Evolutionary conservation across 768 basidiomycete species (phyloP), one percentile per base, ranked within the genome.

Genomic region (Mycena maculata): DNA sequence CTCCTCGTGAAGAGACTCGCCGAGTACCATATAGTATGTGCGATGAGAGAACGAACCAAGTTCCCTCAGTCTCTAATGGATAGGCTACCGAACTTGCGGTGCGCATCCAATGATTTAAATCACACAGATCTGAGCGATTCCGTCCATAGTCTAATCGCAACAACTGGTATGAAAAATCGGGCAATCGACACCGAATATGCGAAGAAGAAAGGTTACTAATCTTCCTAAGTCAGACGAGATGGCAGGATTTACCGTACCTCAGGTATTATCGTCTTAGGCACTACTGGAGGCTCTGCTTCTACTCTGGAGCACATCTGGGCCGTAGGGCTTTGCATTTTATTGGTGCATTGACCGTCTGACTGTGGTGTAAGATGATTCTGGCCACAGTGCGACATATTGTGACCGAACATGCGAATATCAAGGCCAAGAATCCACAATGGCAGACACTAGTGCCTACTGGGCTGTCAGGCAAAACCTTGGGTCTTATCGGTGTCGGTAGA

Each of bases 291-390:
- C 13, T 83, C 85, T 28, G 81, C 84, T 44, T 80, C 86, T 2
- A 90, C 90, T 1, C 70, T 87, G 60, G 89, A 88, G 70, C 88
- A 89, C 67, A 89, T 90, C 45, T 91, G 90, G 90, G 86, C 89
- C 3, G 77, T 87, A 27, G 84, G 57, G 72, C 60, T 45, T 45
- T 36, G 11, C 42, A 16, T 30, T 1, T 22, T 13, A 25, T 3
- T 39, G 18, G 8, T 22, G 4, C 18, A 12, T 15, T 13, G 30
- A 10, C 15, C 6, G 36, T 7, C 38, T 50, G 23, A 60, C 7
- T 22, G 25, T 18, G 5, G 16, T 22, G 25, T 22, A 36, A 71
- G 71, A 59, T 84, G 30, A 76, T 83, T 38, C 78, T 92, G n/a
- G 83, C 84, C 12, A 84, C 86, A 2, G 83, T 83, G 44, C 79